Evolutionary conservation across 441 rosid species (phyloP), one percentile per base, ranked within the genome.

Genomic region (Mallotus repandus): DNA sequence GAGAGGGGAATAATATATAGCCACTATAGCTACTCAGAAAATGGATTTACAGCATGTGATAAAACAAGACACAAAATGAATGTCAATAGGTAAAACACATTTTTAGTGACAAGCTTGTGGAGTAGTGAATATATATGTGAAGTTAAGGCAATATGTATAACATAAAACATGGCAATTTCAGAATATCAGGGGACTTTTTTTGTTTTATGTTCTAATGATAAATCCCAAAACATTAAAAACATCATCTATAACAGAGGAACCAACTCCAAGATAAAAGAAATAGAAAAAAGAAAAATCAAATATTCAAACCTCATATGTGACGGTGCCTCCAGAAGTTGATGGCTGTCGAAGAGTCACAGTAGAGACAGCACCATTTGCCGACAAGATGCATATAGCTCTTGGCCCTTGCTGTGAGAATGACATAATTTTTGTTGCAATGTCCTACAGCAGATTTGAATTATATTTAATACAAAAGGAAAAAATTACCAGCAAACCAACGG

Each of bases 311-410:
- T 93, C 98, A 70, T 89, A 91, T 66, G 90, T 89, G 49, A 93
- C 87, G 7, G 88, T 80, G 80, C 94, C 92, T 63, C 90, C 92
- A 55, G 97, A 86, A 50, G 90, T 84, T 38, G 92, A 83, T 41
- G 97, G 86, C 81, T 89, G 94, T 25, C 85, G 85, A 69, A 93
- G 90, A 55, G 92, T 89, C 43, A 87, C 96, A 0, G 89, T 87
- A 57, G 92, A 91, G 63, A 93, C 94, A 14, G 96, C 87, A 45
- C 98, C 98, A 74, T 81, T 93, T 70, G 98, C 98, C 16, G 98
- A 89, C 82, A 93, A 81, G 65, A 93, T 67, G 66, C 97, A 93
- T 29, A 86, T 70, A 58, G 89, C 90, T 82, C 94, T 87, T 61
- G 91, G 91, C 61, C 96, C 92, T 81, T 92, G 98, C 79, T 92